Percentiles rank a stretch among this genome's conserved stretches.
Conservation (phyloP, 2,329 filamentous ascomycete genomes). For the Beauveria australis region DNA sequence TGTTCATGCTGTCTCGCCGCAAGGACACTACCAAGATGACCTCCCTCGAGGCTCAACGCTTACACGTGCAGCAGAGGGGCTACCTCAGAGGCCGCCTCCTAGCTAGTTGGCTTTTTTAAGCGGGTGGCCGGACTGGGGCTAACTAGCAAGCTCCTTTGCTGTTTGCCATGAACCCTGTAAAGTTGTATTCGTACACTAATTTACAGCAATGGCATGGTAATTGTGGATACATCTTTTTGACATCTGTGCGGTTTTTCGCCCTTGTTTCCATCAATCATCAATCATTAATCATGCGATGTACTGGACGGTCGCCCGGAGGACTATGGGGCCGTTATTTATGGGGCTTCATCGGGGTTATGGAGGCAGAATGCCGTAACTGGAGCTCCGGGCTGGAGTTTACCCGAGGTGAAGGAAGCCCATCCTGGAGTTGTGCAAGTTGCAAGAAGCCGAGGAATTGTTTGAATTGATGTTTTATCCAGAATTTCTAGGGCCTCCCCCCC, state of each 20-base stretch:
- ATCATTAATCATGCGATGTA: too few species aligned
- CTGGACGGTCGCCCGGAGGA: not conserved
- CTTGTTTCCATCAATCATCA: not conserved
- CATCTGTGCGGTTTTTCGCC: not conserved
- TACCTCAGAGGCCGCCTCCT: not conserved
- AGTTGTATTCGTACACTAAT: too few species aligned
- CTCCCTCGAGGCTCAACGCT: not conserved
- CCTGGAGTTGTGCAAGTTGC: not conserved
- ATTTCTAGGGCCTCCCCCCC: accelerated
- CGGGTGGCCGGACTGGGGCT: not conserved
- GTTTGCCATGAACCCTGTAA: not conserved
- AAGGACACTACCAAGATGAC: not conserved
- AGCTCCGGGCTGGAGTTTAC: not conserved
- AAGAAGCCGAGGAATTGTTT: not conserved
- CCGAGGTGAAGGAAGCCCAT: not conserved
- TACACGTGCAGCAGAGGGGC: slow-evolving; percentile 6
- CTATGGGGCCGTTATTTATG: slow-evolving; percentile 1
- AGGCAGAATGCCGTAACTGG: not conserved
- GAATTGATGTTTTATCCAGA: not conserved
- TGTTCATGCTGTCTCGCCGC: too few species aligned
- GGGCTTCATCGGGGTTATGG: not conserved
- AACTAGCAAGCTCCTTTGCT: not conserved
- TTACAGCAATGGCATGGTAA: not conserved
- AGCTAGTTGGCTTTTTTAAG: not conserved
- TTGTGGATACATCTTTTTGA: too few species aligned